Evolutionary conservation across 495 filamentous ascomycete genomes (phyloP), one percentile per base, ranked within the genome.

Genomic region (Choiromyces venosus): DNA sequence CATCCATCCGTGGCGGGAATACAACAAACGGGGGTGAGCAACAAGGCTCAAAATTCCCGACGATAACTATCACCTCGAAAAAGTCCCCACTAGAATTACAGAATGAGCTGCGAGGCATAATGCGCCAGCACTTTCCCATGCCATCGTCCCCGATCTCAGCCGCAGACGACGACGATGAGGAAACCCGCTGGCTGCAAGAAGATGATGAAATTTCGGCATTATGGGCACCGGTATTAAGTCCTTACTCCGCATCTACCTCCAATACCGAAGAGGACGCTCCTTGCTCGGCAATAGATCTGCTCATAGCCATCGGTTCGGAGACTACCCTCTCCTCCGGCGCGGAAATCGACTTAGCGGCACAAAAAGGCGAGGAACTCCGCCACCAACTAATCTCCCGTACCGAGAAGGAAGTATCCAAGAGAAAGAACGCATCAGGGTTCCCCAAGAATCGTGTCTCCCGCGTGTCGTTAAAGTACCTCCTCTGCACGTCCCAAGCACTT

Each of bases 81-180:
- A 75, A 79, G 29, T 79, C 77, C 1, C 76, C 77, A 1, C 67
- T 67, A 21, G 77, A 79, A 8, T 42, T 75, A 65, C 77, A 79
- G 40, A 79, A 79, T 39, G 77, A 79, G n/a, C 46, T 79, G 19
- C 77, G 77, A 25, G 76, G 39, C 25, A 70, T 79, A 40, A 73
- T 77, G 74, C 70, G 40, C n/a, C 69, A 67, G 9, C 75, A 77
- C n/a, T 77, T 77, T 19, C 74, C 75, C 6, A 61, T 67, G 0
- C 29, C 56, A 1, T 9, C 70, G 0, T 69, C 65, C 6, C 73
- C 66, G 14, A 61, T 74, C 33, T 35, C 66, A 16, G 35, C 66
- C 3, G 69, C 56, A 4, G 75, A 77, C 29, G 70, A 73, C 1
- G 73, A 77, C 8, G 75, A 77, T 4, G 74, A 77, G 4, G 75